These are phyloP conservation scores for Xylaria sp. DNA, from an alignment of 2,329 filamentous ascomycete genomes.

Conservation along the genomic window DNA sequence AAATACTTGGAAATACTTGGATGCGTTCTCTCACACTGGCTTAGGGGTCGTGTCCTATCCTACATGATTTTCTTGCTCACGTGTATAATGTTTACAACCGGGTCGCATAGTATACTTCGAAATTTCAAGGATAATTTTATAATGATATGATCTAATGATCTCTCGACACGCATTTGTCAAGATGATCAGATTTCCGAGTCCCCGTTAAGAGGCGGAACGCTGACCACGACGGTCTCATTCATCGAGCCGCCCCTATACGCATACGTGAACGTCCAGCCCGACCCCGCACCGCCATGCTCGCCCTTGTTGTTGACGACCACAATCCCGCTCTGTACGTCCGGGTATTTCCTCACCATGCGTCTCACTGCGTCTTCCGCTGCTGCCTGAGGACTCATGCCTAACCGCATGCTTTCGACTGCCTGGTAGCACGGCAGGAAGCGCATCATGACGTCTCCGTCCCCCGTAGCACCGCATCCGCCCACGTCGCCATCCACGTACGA, in stretches of 20 bases:
- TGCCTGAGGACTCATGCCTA: slow-evolving; percentile 57
- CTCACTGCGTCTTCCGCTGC: slow-evolving; percentile 62
- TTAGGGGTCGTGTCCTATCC: not conserved
- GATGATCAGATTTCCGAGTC: slow-evolving; percentile 21
- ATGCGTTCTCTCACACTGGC: no score
- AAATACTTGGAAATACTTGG: no score
- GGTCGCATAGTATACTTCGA: no score
- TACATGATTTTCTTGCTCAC: not conserved
- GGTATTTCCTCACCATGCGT: slow-evolving; percentile 61
- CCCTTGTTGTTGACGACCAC: slow-evolving; percentile 62
- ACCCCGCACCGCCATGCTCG: slow-evolving; percentile 61
- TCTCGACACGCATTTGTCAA: not conserved
- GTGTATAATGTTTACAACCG: not conserved
- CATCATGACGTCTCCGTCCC: slow-evolving; percentile 64
- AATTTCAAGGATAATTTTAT: not conserved
- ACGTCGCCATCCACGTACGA: slow-evolving; percentile 65
- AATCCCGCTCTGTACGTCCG: slow-evolving; percentile 58
- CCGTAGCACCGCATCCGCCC: slow-evolving; percentile 65
- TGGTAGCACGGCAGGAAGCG: slow-evolving; percentile 67
- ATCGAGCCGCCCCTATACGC: slow-evolving; percentile 60
- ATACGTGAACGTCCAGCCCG: slow-evolving; percentile 66
- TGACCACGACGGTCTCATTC: slow-evolving; percentile 57
- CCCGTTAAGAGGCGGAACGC: slow-evolving; percentile 50
- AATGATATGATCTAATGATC: not conserved
- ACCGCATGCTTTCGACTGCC: slow-evolving; percentile 63